A percentile compares a stretch with the other conserved stretches of the same genome.
Evolutionary conservation across 2,329 filamentous ascomycete species (phyloP).

Genomic region (Pyrenophora teres): DNA sequence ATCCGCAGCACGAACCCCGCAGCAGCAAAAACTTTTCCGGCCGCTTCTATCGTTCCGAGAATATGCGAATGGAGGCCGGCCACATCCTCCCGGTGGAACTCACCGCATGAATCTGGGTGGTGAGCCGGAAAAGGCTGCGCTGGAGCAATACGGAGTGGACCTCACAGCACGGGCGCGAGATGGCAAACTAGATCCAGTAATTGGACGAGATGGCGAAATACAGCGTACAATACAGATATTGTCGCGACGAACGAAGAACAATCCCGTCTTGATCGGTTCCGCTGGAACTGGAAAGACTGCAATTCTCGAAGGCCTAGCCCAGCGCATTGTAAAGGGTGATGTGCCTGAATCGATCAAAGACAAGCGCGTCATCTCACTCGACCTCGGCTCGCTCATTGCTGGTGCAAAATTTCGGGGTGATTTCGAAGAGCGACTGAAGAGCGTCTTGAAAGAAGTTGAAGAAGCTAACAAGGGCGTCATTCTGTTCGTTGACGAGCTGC

Average conservation of each 20-base stretch:
- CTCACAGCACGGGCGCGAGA: constrained; percentile 82
- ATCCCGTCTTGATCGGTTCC: constrained; percentile 89
- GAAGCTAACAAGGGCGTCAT: constrained; percentile 88
- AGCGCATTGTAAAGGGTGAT: constrained; percentile 88
- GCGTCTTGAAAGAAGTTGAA: constrained; percentile 87
- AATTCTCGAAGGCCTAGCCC: constrained; percentile 85
- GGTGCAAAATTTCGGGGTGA: constrained; percentile 95
- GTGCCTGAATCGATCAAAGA: constrained; percentile 96
- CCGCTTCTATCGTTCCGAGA: constrained; percentile 53
- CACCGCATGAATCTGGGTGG: constrained; percentile 89
- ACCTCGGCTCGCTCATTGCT: constrained; percentile 90
- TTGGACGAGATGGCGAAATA: constrained; percentile 89
- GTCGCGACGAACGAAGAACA: constrained; percentile 92
- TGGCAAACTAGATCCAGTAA: constrained; percentile 93
- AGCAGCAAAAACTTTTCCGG: constrained; percentile 20
- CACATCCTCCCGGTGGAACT: constrained; percentile 87
- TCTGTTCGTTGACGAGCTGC: constrained; percentile 92
- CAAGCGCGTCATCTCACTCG: constrained; percentile 84
- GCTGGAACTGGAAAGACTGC: constrained; percentile 95
- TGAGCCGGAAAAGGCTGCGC: constrained; percentile 77
- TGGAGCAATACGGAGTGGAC: constrained; percentile 91
- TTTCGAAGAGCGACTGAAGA: constrained; percentile 92
- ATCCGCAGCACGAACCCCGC: constrained; percentile 14
- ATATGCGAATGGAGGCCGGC: constrained; percentile 66
- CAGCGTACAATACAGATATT: constrained; percentile 93